These are phyloP conservation scores for Penicillium cinerascens DNA, from an alignment of 495 filamentous ascomycete species.

Conservation along the genomic window DNA sequence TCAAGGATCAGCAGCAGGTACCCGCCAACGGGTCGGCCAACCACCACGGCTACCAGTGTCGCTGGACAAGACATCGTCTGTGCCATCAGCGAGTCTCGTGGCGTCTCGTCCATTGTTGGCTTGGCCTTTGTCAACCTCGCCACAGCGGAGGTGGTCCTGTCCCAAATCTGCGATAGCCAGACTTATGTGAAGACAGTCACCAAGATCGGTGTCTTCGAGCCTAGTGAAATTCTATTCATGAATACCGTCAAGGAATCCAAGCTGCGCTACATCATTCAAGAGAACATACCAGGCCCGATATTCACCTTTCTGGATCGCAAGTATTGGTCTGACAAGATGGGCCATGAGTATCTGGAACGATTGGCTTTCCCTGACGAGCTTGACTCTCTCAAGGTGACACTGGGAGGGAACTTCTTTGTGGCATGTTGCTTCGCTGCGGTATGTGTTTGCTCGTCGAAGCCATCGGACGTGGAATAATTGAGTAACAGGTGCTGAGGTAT, in stretches of 20 bases:
- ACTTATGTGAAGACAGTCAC: slow-evolving; percentile 81
- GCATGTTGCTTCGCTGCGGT: slow-evolving; percentile 87
- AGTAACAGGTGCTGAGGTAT: slow-evolving; percentile 69
- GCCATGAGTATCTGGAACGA: slow-evolving; percentile 73
- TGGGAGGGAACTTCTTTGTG: slow-evolving; percentile 85
- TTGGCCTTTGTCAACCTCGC: slow-evolving; percentile 85
- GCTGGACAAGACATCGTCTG: slow-evolving; percentile 78
- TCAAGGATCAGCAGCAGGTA: slow-evolving; percentile 38
- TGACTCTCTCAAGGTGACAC: slow-evolving; percentile 70
- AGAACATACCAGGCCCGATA: slow-evolving; percentile 52
- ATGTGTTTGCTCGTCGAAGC: slow-evolving; percentile 23
- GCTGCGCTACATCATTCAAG: slow-evolving; percentile 69
- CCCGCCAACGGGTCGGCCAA: slow-evolving; percentile 48
- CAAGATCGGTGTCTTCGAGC: slow-evolving; percentile 76
- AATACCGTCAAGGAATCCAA: slow-evolving; percentile 71
- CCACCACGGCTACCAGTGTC: slow-evolving; percentile 63
- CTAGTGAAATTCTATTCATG: slow-evolving; percentile 70
- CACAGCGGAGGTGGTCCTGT: slow-evolving; percentile 77
- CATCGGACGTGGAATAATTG: not conserved
- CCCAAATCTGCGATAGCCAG: slow-evolving; percentile 87
- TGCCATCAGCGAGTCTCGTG: slow-evolving; percentile 85
- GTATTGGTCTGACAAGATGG: slow-evolving; percentile 82
- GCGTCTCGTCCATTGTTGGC: slow-evolving; percentile 81
- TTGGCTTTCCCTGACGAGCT: slow-evolving; percentile 74
- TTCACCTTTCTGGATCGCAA: slow-evolving; percentile 71